Conservation (phyloP, 2,329 filamentous ascomycete species). For the Neonectria ditissima region DNA sequence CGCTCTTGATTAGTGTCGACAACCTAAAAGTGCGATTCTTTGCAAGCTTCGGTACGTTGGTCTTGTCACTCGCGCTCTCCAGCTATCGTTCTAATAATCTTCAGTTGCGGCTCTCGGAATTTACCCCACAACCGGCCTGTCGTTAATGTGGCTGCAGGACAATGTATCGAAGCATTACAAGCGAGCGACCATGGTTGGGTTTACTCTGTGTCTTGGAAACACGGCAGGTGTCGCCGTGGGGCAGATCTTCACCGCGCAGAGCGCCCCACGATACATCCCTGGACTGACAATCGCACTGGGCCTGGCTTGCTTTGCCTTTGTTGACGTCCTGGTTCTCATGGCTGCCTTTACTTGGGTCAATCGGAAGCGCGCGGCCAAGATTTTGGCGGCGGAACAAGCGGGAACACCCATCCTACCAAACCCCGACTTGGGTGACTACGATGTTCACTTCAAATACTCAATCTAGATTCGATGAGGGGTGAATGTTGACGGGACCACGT, state of each 20-base stretch:
- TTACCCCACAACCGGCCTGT: slow-evolving; percentile 51
- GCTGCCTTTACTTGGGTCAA: slow-evolving; percentile 43
- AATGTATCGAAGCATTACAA: slow-evolving; percentile 61
- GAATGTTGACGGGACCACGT: neutral
- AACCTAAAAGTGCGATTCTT: slow-evolving; percentile 44
- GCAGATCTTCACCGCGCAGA: slow-evolving; percentile 53
- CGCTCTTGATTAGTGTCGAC: slow-evolving; percentile 44
- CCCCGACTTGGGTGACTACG: slow-evolving; percentile 45
- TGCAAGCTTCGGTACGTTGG: slow-evolving; percentile 28
- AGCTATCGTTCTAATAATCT: slow-evolving; percentile 2
- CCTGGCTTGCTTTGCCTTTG: slow-evolving; percentile 41
- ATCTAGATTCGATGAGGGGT: neutral
- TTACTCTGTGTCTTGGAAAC: slow-evolving; percentile 61
- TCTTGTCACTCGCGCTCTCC: neutral
- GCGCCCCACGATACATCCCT: slow-evolving; percentile 44
- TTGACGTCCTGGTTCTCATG: slow-evolving; percentile 41
- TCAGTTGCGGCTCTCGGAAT: slow-evolving; percentile 40
- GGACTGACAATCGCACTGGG: slow-evolving; percentile 45
- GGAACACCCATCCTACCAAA: slow-evolving; percentile 36
- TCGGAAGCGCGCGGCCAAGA: slow-evolving; percentile 37
- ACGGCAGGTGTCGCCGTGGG: slow-evolving; percentile 61
- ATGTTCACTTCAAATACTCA: slow-evolving; percentile 44
- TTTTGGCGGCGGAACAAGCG: slow-evolving; percentile 37
- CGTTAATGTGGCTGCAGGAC: slow-evolving; percentile 60
- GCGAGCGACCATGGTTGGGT: slow-evolving; percentile 58